These are phyloP conservation scores for Boletus subcaerulescens DNA, from an alignment of 768 basidiomycete genomes.

Conservation along the genomic window DNA sequence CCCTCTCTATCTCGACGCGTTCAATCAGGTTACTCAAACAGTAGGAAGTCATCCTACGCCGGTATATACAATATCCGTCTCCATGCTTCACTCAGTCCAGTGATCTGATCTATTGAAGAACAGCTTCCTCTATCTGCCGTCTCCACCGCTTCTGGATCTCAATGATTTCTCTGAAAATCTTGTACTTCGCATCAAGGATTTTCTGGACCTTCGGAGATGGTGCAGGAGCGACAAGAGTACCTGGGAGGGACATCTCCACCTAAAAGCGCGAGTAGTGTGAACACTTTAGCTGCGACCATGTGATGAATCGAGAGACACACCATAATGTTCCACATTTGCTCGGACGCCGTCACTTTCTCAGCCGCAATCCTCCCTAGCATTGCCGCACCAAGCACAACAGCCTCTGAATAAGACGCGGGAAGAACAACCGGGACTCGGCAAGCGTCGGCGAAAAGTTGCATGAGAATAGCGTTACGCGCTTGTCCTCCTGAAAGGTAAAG, in stretches of 20 bases:
- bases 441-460: slow-evolving; percentile 86
- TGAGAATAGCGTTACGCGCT: slow-evolving; percentile 83
- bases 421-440: slow-evolving; percentile 82
- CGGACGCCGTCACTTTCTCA: slow-evolving; percentile 54
- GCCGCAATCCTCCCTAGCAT: slow-evolving; percentile 90
- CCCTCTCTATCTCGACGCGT: background rate
- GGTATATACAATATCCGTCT: too few relatives aligned
- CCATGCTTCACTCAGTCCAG: background rate
- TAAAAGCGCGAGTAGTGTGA: slow-evolving; percentile 25
- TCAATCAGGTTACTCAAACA: background rate
- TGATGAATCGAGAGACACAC: slow-evolving; percentile 33
- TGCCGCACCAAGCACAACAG: slow-evolving; percentile 90
- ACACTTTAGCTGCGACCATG: background rate
- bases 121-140: slow-evolving; percentile 65
- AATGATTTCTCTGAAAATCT: slow-evolving; percentile 85
- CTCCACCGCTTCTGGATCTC: slow-evolving; percentile 90
- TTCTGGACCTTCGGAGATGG: slow-evolving; percentile 63
- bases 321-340: slow-evolving; percentile 90
- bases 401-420: slow-evolving; percentile 69
- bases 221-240: slow-evolving; percentile 63
- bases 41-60: background rate
- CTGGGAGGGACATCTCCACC: slow-evolving; percentile 92
- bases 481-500: slow-evolving; percentile 95
- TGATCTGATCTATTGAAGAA: background rate
- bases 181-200: slow-evolving; percentile 88